Percentiles rank a stretch among this genome's conserved stretches.
Conservation (phyloP, 768 basidiomycete species). For the Cubamyces sp. region DNA sequence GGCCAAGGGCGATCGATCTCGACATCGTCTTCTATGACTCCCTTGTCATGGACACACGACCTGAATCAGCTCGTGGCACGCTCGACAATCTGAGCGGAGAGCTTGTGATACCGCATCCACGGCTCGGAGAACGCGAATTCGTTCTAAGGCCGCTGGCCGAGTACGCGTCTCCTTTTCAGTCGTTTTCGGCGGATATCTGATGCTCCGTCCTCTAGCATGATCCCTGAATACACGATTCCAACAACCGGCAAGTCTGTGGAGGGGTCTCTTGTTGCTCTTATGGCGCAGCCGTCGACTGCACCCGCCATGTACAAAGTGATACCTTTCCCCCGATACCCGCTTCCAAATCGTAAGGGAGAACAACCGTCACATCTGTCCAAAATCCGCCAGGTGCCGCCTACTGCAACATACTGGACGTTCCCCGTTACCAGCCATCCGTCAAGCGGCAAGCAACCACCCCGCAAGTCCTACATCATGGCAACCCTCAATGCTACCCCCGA, state of each 20-base stretch:
- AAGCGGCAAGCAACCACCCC: constrained; percentile 4
- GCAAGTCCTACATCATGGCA: constrained; percentile 79
- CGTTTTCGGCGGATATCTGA: neutral
- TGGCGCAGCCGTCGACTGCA: constrained; percentile 36
- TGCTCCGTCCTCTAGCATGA: constrained; percentile 59
- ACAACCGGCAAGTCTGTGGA: constrained; percentile 49
- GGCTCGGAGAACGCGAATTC: constrained; percentile 86
- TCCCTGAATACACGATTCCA: constrained; percentile 77
- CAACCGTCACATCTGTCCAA: constrained; percentile 14
- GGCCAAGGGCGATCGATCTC: constrained; percentile 88
- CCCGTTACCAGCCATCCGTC: constrained; percentile 33
- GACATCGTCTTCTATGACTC: constrained; percentile 83
- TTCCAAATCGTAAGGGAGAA: constrained; percentile 26
- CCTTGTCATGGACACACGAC: constrained; percentile 59
- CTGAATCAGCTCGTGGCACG: constrained; percentile 39
- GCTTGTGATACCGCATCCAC: constrained; percentile 84
- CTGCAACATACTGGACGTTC: constrained; percentile 55
- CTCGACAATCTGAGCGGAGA: constrained; percentile 65
- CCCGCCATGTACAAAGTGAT: constrained; percentile 71
- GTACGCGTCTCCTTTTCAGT: constrained; percentile 51
- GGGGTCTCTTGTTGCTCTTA: constrained; percentile 48
- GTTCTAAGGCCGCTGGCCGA: constrained; percentile 87
- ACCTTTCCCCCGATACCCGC: constrained; percentile 67
- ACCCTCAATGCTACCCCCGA: constrained; percentile 94
- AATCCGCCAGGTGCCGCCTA: constrained; percentile 44